phyloP scores from a whole-genome alignment of 352 stramenopile genomes.

The Globisporangium abappressorium region DNA sequence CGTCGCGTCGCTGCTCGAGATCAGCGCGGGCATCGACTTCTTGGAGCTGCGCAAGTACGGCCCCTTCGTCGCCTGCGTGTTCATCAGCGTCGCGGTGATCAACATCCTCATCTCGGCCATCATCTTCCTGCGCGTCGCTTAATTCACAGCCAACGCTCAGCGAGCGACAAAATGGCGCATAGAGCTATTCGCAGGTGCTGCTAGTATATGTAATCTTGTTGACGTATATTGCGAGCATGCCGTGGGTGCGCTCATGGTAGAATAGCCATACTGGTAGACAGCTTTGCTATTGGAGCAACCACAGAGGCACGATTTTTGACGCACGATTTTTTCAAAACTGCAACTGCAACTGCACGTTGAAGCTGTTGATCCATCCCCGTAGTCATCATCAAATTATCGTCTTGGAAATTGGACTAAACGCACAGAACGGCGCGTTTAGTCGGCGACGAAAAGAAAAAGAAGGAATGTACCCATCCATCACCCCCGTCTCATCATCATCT shows the following conservation, averaged over 20 bases:
- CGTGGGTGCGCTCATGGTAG: not conserved
- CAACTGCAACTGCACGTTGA: slow-evolving; percentile 4
- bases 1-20: slow-evolving; percentile 25
- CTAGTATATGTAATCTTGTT: not conserved
- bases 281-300: too few species aligned
- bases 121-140: slow-evolving; percentile 14
- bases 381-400: not conserved
- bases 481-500: not conserved
- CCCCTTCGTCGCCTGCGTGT: slow-evolving; percentile 25
- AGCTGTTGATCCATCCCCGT: not conserved
- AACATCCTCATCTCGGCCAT: slow-evolving; percentile 32
- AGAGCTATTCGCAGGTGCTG: not conserved
- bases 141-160: not conserved
- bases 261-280: too few species aligned
- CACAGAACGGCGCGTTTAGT: not conserved
- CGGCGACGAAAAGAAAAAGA: not conserved
- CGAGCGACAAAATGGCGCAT: not conserved
- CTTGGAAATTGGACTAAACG: not conserved
- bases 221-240: not conserved
- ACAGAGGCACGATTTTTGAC: not conserved
- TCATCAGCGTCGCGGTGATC: slow-evolving; percentile 26
- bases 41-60: slow-evolving; percentile 21
- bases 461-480: not conserved
- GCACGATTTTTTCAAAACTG: not conserved
- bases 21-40: slow-evolving; percentile 26